Base-by-base conservation (phyloP, 768 basidiomycete genomes). In the Xanthoconium stramineum region DNA sequence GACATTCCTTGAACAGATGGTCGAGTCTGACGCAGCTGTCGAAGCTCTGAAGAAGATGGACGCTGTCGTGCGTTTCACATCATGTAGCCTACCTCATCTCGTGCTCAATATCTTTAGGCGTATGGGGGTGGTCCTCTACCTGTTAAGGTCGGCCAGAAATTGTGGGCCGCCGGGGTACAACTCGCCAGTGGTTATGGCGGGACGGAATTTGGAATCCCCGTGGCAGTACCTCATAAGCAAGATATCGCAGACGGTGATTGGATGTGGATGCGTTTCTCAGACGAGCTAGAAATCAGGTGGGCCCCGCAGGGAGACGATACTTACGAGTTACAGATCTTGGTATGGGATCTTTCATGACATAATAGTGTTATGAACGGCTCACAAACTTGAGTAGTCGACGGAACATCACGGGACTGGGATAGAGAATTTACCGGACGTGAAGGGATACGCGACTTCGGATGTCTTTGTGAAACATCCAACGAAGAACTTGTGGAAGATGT, bases 401-500 rank as follows among this genome's bases (percentile, higher is more conserved):
- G 24, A 24, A 24, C 2, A 24, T 24, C 24, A 24, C 24, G 24
- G 24, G 24, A 24, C 24, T 24, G 24, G 2, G 24, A 24, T 66
- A 9, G 48, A 66, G n/a, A 79, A 79, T 58, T 57, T 75, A 8
- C 53, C 69, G 1, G 78, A 76, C 1, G 55, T 62, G 0, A 51
- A 74, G n/a, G 61, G 61, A 2, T 57, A 78, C 50, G 76, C 74
- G 0, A 78, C 75, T 0, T 71, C 72, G 1, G 80, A 80, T 62
- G 55, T 82, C 5, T 77, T 75, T 50, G 56, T 72, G 13, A 71
- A 62, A 28, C 80, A 82, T 56, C 80, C 80, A 0, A 75, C 75
- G 0, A 76, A 74, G 28, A 60, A 70, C 2, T 36, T 58, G 55
- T 60, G 59, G 59, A 53, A 36, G 43, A 58, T 60, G 59, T 59